These are phyloP conservation scores for Talaromyces rugulosus DNA, from an alignment of 2,329 filamentous ascomycete species.

Conservation along the genomic window DNA sequence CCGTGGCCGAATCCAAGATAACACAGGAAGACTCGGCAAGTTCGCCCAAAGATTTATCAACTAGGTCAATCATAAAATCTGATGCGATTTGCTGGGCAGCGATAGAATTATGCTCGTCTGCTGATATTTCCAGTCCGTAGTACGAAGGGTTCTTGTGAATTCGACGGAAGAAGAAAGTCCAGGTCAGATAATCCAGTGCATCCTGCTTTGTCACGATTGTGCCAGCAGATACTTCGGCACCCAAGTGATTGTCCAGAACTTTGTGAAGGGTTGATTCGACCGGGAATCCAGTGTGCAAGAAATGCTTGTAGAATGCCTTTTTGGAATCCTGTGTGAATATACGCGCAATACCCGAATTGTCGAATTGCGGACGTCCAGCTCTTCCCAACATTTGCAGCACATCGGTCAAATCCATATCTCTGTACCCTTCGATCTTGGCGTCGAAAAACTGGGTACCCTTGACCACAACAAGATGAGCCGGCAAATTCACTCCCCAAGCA, in stretches of 20 bases:
- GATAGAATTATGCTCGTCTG: slow-evolving; percentile 85
- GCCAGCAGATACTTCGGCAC: slow-evolving; percentile 88
- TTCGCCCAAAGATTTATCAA: slow-evolving; percentile 78
- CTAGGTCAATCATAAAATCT: slow-evolving; percentile 89
- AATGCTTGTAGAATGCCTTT: slow-evolving; percentile 99
- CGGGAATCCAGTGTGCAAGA: slow-evolving; percentile 94
- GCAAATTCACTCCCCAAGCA: slow-evolving; percentile 96
- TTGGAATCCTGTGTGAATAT: slow-evolving; percentile 98
- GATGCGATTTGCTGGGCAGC: slow-evolving; percentile 83
- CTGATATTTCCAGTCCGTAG: slow-evolving; percentile 90
- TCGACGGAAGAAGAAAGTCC: slow-evolving; percentile 98
- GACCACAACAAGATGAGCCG: slow-evolving; percentile 92
- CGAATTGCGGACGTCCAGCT: slow-evolving; percentile 93
- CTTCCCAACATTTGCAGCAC: slow-evolving; percentile 97
- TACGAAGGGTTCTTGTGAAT: slow-evolving; percentile 98
- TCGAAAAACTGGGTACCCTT: slow-evolving; percentile 99
- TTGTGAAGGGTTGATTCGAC: slow-evolving; percentile 96
- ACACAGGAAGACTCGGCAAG: slow-evolving; percentile 82
- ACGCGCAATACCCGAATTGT: slow-evolving; percentile 88
- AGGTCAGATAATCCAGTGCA: slow-evolving; percentile 93
- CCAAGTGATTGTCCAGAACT: slow-evolving; percentile 93
- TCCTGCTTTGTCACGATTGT: slow-evolving; percentile 95
- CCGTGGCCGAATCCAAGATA: slow-evolving; percentile 69
- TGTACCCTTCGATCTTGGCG: slow-evolving; percentile 95
- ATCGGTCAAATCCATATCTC: slow-evolving; percentile 98